Evolutionary conservation across 208 protist species (phyloP).

Genomic region (Trypanosoma cruzi): DNA sequence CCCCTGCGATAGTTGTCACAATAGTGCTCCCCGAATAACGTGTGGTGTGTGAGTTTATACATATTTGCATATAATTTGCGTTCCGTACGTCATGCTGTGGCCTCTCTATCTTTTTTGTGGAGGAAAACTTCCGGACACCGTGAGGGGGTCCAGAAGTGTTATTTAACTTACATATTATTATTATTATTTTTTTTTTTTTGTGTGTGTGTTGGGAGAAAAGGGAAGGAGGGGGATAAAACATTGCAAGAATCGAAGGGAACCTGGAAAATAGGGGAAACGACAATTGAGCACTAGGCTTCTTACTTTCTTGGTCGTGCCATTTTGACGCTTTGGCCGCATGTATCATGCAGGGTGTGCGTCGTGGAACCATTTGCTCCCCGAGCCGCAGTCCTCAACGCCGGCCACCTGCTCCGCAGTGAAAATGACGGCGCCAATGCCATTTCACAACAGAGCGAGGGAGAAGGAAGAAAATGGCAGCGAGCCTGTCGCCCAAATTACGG

Average conservation of each 20-base stretch:
- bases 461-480: neutral
- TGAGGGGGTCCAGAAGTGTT: neutral
- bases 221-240: neutral
- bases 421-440: neutral
- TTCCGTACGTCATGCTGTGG: neutral
- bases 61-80: neutral
- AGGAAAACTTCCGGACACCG: neutral
- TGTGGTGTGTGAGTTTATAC: neutral
- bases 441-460: neutral
- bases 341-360: neutral
- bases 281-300: too few relatives aligned
- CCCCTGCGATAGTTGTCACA: slow-evolving; percentile 25
- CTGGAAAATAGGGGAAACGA: too few relatives aligned
- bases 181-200: slow-evolving; percentile 6
- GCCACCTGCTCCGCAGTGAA: neutral
- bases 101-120: neutral
- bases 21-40: slow-evolving; percentile 25
- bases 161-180: neutral
- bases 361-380: slow-evolving; percentile 13
- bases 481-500: neutral
- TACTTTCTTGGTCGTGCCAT: neutral
- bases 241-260: neutral
- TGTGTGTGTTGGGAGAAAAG: neutral
- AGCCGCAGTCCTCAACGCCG: neutral
- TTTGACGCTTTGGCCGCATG: neutral